Evolutionary conservation across 257 asterid genomes (phyloP).

Genomic region (Salvia splendens): DNA sequence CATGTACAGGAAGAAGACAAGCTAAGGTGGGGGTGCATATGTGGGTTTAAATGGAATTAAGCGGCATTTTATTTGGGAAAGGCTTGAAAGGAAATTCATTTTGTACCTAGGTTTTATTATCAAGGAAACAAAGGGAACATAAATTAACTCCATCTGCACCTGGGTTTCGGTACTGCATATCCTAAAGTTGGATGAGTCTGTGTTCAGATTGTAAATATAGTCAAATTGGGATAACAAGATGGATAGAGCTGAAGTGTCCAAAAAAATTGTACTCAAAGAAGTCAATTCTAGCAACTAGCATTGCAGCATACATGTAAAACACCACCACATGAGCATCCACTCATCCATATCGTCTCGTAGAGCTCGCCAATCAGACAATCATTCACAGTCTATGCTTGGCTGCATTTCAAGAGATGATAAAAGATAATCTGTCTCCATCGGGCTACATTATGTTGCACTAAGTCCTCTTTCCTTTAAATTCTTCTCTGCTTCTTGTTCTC

Average conservation of each 20-base stretch:
- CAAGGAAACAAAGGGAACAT: not conserved
- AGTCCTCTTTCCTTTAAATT: not conserved
- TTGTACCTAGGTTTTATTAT: not conserved
- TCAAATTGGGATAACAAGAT: not conserved
- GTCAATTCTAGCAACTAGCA: not conserved
- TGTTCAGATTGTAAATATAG: too few species aligned
- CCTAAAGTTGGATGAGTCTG: not conserved
- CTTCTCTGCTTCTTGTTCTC: not conserved
- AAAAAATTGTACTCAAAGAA: not conserved
- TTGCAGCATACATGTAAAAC: not conserved
- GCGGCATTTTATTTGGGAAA: not conserved
- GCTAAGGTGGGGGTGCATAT: too few species aligned
- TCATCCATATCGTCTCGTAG: not conserved
- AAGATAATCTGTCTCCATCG: not conserved
- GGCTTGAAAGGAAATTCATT: not conserved
- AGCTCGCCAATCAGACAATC: not conserved
- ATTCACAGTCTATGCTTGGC: not conserved
- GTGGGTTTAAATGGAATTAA: not conserved
- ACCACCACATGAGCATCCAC: not conserved
- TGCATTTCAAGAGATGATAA: not conserved
- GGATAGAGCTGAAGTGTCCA: not conserved
- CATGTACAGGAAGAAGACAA: too few species aligned
- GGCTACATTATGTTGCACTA: not conserved
- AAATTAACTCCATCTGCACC: not conserved
- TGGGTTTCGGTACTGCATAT: not conserved